Base-by-base conservation (phyloP, 208 protist genomes). In the Acanthamoeba lugdunensis region DNA sequence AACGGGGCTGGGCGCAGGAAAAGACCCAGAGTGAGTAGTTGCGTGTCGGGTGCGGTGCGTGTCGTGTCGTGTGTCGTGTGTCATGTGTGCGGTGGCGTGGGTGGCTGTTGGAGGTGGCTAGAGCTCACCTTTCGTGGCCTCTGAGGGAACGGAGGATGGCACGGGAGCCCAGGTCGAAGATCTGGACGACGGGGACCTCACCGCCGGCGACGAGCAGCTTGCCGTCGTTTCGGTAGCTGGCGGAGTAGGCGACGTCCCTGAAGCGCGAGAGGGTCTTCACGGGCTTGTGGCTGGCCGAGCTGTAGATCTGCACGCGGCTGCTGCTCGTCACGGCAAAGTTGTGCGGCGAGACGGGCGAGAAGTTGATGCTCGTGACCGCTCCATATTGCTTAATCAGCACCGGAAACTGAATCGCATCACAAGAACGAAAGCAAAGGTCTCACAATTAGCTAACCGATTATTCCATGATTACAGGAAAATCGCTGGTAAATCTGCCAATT, bases 231-330 rank as follows among this genome's bases (percentile, higher is more conserved):
- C 95, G 71, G 54, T 92, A 94, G 11, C 37, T 61, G 45, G 67
- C 94, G 28, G 84, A 81, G 93, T 96, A 94, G 41, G 94, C 95
- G 7, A 94, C 58, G 61, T 96, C 94, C 33, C 58, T 81, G 88
- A 96, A 96, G 5, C 95, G 95, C 33, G 95, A 90, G 23, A 96
- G 23, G 16, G 91, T 96, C 93, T 95, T 96, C 25, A 94, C 75
- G 33, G 93, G 79, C 21, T 52, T 94, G 45, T 92, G 93, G n/a
- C 77, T 95, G 58, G 94, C 87, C 67, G 87, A 65, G 71, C 75
- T 92, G 94, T 93, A 96, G 56, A 96, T 71, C 56, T 96, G 95
- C 30, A 96, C 87, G 41, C 95, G 65, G n/a, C 90, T 96, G 65
- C 75, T 85, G 89, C 94, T 95, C 45, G 94, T 95, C 63, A 96